Base-by-base conservation (phyloP, 371 early-diverging fungal species). In the Chytridium lagenaria region DNA sequence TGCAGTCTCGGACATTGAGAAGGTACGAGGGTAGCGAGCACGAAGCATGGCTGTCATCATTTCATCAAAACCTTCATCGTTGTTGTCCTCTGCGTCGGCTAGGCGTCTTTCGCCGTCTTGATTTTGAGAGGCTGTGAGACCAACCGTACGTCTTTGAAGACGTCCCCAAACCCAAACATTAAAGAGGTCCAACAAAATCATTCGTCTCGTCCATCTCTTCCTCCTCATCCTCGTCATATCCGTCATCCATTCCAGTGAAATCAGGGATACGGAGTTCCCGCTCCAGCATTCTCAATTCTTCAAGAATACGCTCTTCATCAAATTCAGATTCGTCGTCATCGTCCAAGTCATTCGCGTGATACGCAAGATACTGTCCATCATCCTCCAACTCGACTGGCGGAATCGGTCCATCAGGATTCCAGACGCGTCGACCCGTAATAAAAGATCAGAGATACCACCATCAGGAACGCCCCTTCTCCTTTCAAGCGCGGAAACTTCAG, bases 11-110 rank as follows among this genome's bases (percentile, higher is more conserved):
- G 26, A 7, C 55, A 52, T 52, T 10, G n/a, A 5, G n/a, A 52
- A n/a, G 55, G 16, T 52, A 5, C 55, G 7, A 5, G 55, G 55
- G 26, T 52, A 52, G 16, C 55, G 12, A 5, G 55, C 55, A 15
- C 55, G 12, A n/a, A 52, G 26, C 55, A 52, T 52, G 12, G 55
- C 55, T 5, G 23, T n/a, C 55, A 52, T 52, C 55, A 52, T 12
- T 5, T 52, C 55, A 15, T 52, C 55, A 26, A 52, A 23, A 7
- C 23, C 55, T 26, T 52, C 55, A 23, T 52, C 55, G 23, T 52
- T 23, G 26, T 10, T 23, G 55, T 52, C 55, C 5, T 52, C 55
- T 7, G 5, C 12, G n/a, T 26, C 55, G 23, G 44, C 44, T 44
- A 19, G 44, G 19, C 44, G 44, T 19, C 12, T 7, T 44, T 44